Evolutionary conservation across 2,329 filamentous ascomycete species (phyloP), one percentile per base, ranked within the genome.

Genomic region (Phymatotrichopsis omnivora): DNA sequence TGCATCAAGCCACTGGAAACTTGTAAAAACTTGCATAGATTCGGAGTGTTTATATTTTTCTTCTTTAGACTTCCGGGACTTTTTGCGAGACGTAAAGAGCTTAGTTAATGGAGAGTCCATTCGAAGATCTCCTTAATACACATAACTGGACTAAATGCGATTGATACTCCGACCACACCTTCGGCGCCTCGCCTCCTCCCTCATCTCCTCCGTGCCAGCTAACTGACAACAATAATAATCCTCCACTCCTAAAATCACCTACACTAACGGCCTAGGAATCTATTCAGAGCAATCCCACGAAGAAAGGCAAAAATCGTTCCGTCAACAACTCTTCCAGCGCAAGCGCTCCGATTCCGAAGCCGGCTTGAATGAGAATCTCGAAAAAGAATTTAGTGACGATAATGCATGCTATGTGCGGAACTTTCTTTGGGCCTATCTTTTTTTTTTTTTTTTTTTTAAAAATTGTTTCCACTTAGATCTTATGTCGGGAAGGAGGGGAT

Each of bases 121-220:
- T 96, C 56, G 89, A 96, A 63, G 89, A 96, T 64, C 64, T 94
- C 60, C 80, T 94, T 67, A 45, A 93, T 57, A 81, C 81, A 2
- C 72, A 76, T 23, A 89, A 89, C 56, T 74, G 86, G 22, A 93
- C 87, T 1, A 96, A 96, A 63, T 85, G 79, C 2, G 89, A 96
- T 62, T 96, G 86, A 85, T 78, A 78, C 51, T 67, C 74, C 0
- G 74, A 75, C 45, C 78, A 82, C 54, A 81, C 81, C 12, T 87
- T 80, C 59, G 69, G 42, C 52, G 45, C 45, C 34, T 34, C 33
- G 36, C 24, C 31, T 37, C 33, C 38, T 37, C 30, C 30, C 19
- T 11, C 17, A 36, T 14, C 42, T 17, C 38, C 19, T 24, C 28
- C 23, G 14, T 24, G 16, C n/a, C 16, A 22, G 22, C 42, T 49